Percentiles rank a stretch among this genome's conserved stretches.
phyloP scores from a whole-genome alignment of 768 basidiomycete genomes.

The Udeniomyces megalosporus region DNA sequence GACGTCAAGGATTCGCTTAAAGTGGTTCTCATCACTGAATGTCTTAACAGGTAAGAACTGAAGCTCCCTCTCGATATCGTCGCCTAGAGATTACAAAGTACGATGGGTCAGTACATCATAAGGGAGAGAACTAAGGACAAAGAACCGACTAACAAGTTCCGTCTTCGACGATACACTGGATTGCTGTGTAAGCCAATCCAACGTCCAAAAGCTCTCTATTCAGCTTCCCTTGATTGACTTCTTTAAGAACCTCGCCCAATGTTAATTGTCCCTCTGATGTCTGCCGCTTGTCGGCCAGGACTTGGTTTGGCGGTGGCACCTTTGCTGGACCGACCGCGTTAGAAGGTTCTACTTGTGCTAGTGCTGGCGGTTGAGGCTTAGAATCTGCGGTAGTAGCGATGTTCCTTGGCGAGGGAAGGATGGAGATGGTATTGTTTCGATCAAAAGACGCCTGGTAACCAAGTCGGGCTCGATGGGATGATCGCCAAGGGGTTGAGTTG shows the following conservation, averaged over 20 bases:
- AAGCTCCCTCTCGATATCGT: constrained; percentile 3
- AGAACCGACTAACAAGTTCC: constrained; percentile 20
- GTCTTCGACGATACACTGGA: constrained; percentile 19
- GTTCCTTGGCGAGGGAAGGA: constrained; percentile 6
- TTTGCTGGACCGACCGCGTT: too few relatives aligned
- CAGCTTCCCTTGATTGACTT: constrained; percentile 1
- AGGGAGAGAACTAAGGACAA: not conserved
- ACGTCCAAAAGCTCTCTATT: constrained; percentile 19
- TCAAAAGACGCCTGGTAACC: constrained; percentile 15
- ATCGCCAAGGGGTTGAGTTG: constrained; percentile 20
- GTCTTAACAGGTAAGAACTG: constrained; percentile 4
- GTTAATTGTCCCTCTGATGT: too few relatives aligned
- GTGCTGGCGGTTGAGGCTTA: not conserved
- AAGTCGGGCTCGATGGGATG: constrained; percentile 24
- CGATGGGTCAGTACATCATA: not conserved
- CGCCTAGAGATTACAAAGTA: not conserved
- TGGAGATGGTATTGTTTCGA: not conserved
- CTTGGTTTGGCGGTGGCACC: not conserved
- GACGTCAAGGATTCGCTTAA: constrained; percentile 10
- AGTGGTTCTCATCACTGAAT: constrained; percentile 6
- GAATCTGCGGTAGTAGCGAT: not conserved
- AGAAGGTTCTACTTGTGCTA: not conserved
- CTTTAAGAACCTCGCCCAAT: not conserved
- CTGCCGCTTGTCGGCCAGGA: too few relatives aligned
- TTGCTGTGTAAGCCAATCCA: constrained; percentile 20